These are phyloP conservation scores for Oryza meyeriana DNA, from an alignment of 176 grass and related monocot species.

Conservation along the genomic window DNA sequence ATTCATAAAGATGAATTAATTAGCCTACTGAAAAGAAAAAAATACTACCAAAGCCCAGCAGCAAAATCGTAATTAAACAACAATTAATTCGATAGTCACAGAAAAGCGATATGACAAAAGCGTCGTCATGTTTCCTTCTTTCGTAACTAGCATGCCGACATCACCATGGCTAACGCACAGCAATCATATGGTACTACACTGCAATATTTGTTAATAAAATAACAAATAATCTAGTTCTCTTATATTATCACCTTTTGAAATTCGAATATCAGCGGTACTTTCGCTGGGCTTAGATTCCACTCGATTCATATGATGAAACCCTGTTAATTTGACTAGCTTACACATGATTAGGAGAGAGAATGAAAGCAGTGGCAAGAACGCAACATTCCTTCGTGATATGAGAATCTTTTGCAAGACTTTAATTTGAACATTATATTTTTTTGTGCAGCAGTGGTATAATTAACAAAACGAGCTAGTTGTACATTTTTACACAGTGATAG, in stretches of 20 bases:
- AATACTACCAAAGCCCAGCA: no score
- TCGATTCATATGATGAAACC: not conserved
- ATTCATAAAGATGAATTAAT: not conserved
- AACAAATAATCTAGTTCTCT: not conserved
- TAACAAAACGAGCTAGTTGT: not conserved
- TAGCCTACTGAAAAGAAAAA: not conserved
- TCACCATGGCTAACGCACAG: not conserved
- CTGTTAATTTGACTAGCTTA: not conserved
- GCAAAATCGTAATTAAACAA: not conserved
- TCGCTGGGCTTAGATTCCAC: not conserved
- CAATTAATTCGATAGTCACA: not conserved
- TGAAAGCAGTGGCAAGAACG: conserved; percentile 31
- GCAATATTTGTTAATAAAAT: not conserved
- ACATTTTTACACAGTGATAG: not conserved
- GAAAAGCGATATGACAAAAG: not conserved
- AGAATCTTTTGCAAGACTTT: not conserved
- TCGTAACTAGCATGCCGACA: not conserved
- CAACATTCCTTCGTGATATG: conserved; percentile 19
- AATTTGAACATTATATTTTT: not conserved
- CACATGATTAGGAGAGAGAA: not conserved
- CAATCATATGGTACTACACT: not conserved
- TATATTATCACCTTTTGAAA: not conserved
- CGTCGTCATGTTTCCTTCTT: not conserved
- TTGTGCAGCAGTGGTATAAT: not conserved
- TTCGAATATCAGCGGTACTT: not conserved